These are phyloP conservation scores for Guadua angustifolia DNA, from an alignment of 176 grass and related monocot species.

Conservation along the genomic window DNA sequence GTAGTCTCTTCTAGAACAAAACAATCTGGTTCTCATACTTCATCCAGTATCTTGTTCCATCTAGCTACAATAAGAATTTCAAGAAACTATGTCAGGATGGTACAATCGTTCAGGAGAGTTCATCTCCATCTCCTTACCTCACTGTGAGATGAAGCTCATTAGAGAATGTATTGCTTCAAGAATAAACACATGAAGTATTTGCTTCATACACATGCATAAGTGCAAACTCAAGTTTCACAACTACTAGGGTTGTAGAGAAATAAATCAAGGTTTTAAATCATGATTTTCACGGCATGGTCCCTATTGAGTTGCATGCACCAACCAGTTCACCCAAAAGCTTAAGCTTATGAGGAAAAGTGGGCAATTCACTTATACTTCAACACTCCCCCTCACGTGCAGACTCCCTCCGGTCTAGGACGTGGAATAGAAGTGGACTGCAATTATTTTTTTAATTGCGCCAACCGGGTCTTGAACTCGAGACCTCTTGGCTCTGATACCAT, in stretches of 20 bases:
- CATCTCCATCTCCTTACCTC: conserved; percentile 14
- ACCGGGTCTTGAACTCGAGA: no score
- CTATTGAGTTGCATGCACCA: no score
- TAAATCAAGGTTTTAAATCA: no score
- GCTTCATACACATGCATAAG: conserved; percentile 23
- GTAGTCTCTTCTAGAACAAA: conserved; percentile 72
- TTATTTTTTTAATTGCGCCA: no score
- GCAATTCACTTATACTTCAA: no score
- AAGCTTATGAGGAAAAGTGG: no score
- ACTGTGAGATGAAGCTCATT: conserved; percentile 21
- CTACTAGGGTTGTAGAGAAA: neutral
- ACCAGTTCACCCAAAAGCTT: no score
- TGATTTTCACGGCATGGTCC: no score
- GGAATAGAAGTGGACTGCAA: no score
- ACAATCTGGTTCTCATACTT: conserved; percentile 64
- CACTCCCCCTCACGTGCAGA: no score
- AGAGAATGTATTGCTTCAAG: conserved; percentile 26
- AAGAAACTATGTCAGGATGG: conserved; percentile 53
- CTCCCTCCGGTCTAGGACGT: no score
- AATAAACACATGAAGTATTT: conserved; percentile 40
- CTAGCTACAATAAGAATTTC: conserved; percentile 77
- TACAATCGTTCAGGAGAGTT: neutral
- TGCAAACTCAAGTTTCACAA: neutral
- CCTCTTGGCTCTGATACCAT: no score
- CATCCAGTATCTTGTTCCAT: conserved; percentile 65